Evolutionary conservation across 2,329 filamentous ascomycete genomes (phyloP).

Genomic region (Huntiella moniliformis): DNA sequence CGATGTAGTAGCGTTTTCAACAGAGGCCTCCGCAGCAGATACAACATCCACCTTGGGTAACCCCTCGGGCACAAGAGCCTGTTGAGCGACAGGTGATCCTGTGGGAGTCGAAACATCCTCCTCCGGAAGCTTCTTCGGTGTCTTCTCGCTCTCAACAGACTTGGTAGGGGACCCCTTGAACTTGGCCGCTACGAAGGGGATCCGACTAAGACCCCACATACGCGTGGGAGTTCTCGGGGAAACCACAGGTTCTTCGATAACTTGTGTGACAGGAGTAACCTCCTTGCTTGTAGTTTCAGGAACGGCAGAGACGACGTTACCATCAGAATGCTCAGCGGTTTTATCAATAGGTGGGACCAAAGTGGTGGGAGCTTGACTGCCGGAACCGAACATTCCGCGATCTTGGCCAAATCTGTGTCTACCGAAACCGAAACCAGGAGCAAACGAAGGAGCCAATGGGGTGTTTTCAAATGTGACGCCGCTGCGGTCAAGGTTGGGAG

Average conservation of each 20-base stretch:
- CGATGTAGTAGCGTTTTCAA: neutral
- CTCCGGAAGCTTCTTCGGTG: no score
- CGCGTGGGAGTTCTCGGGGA: no score
- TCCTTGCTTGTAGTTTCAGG: neutral
- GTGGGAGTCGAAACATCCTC: neutral
- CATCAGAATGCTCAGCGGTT: neutral
- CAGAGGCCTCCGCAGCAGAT: neutral
- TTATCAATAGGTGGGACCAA: neutral
- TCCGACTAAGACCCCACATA: no score
- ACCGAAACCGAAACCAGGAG: neutral
- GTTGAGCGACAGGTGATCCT: neutral
- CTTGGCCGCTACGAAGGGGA: no score
- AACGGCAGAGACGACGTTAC: constrained; percentile 2
- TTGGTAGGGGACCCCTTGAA: no score
- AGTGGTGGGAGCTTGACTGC: neutral
- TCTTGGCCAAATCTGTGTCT: neutral
- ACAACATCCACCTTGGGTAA: neutral
- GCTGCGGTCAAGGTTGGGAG: neutral
- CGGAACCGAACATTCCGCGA: neutral
- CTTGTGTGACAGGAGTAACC: no score
- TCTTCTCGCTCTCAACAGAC: no score
- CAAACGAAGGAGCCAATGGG: neutral
- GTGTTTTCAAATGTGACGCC: neutral
- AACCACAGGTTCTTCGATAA: no score
- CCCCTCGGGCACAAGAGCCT: neutral